Base-by-base conservation (phyloP, 2,329 filamentous ascomycete genomes). In the Cladosporium sp. region DNA sequence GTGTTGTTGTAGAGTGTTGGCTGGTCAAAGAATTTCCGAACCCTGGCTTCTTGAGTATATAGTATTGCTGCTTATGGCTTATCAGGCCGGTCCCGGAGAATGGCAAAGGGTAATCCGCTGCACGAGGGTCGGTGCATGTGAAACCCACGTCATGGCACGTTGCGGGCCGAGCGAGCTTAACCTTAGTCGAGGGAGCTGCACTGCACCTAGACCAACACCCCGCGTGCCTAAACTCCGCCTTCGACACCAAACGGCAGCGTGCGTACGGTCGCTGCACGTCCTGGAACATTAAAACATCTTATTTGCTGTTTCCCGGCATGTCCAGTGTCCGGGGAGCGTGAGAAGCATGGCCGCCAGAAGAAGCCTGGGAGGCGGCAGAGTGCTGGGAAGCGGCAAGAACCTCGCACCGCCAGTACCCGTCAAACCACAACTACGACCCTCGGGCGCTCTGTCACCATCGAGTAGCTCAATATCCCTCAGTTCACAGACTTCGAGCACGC, bases 381-480 rank as follows among this genome's bases (percentile, higher is more conserved):
- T 97, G 75, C 83, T 97, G 73, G 94, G 94, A 74, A 96, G 86
- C 81, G 92, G 92, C 74, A 92, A 90, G 79, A 88, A 90, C 74
- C 87, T 97, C 73, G 90, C 89, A 72, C 90, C 80, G 65, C 74
- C 78, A 62, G 60, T 61, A 60, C 40, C 71, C 59, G 58, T 49
- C 67, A 67, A 68, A 65, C 66, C 65, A 66, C 64, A 64, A 57
- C 50, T 62, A 62, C 71, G 72, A 71, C 74, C 79, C 80, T 72
- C 83, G 75, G 78, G 80, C 70, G 75, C 86, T 67, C 79, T 88
- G 58, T 88, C 87, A 68, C 87, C 87, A 35, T 87, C 87, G 62
- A 83, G 84, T 71, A 96, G 92, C 82, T 92, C 89, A 66, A 78
- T 91, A 18, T 96, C 92, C 28, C 83, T 92, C 69, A 89, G 85